Base-by-base conservation (phyloP, 768 basidiomycete species). In the Termitomyces sp. region DNA sequence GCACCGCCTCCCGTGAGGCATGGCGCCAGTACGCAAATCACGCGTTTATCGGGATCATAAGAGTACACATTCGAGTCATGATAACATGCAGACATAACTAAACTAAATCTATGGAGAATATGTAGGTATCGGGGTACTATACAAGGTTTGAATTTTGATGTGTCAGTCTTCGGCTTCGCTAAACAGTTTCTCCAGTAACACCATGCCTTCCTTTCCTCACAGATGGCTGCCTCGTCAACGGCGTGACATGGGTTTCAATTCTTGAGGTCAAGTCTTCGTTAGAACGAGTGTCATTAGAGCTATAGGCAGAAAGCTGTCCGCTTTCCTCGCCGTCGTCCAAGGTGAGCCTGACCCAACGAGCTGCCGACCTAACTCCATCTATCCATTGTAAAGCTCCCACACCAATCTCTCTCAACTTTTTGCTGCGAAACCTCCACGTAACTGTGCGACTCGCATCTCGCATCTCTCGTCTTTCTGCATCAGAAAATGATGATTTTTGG, bases 221-320 rank as follows among this genome's bases (percentile, higher is more conserved):
- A 54, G 88, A 88, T 13, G 86, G 85, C 60, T 83, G 85, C 59
- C 85, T 78, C 13, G 89, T 90, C 50, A 91, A 77, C 7, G 86
- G 87, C 11, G 87, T 85, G 34, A 78, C 71, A 62, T 78, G 76
- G 37, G 77, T 76, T 58, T 76, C 68, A 24, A 78, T 67, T 37
- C 61, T 74, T 58, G 77, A 59, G 30, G 27, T 46, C 9, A 51
- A 16, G 11, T 51, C 54, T n/a, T 65, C 59, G 34, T 58, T 50
- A 12, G 27, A 61, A 20, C 65, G 63, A 15, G 66, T 68, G 6
- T 77, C 73, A 16, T 74, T 77, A 24, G 63, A 63, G 12, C 63
- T 64, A 57, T 63, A 60, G 4, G 65, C 61, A 22, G 62, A 62
- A 45, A 58, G 64, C 22, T 70, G 70, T 44, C 70, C 69, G n/a